Base-by-base conservation (phyloP, 805 yeast genomes). In the Metschnikowia dekortorum region DNA sequence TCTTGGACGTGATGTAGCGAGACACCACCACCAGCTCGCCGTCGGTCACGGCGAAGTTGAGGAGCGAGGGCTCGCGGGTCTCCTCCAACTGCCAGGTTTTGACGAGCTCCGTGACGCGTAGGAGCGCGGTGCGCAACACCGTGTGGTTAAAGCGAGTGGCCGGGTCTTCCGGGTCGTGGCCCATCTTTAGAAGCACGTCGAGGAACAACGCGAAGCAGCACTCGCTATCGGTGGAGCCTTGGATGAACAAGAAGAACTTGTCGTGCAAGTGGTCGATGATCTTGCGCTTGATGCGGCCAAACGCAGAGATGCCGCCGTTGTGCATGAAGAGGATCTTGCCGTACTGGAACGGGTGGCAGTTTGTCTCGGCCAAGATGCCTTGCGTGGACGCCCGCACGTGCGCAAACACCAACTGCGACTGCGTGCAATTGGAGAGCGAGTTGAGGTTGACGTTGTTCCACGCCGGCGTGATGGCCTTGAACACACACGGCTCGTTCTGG, bases 331-430 rank as follows among this genome's bases (percentile, higher is more conserved):
- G 87, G 44, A 92, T 71, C 46, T 83, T 83, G 54, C 91, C 92
- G 64, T 82, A 90, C 3, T 87, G 83, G 68, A 94, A 94, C 0
- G 99, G 99, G 66, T 94, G 99, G 68, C 99, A 94, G 67, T 94
- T 94, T 0, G 97, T 92, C 64, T 94, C 99, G 9, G 96, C 80
- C 29, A 94, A 70, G 1, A 88, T 95, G 43, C 99, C 99, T 55
- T 95, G 89, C 0, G 99, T 94, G 0, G 96, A 87, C 0, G 99
- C 98, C 53, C 99, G 69, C 1, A 94, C 97, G 67, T 94, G 99
- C 2, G 96, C 99, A 73, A 94, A 94, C 2, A 92, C 89, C 45
- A 91, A 70, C 46, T 78, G 75, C 1, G 96, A 85, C 63, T 87
- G 83, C 2, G 99, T 94, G 72, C 92, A 89, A 61, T 83, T 89